Conservation (phyloP, 768 basidiomycete species). For the Suillus lakei region DNA sequence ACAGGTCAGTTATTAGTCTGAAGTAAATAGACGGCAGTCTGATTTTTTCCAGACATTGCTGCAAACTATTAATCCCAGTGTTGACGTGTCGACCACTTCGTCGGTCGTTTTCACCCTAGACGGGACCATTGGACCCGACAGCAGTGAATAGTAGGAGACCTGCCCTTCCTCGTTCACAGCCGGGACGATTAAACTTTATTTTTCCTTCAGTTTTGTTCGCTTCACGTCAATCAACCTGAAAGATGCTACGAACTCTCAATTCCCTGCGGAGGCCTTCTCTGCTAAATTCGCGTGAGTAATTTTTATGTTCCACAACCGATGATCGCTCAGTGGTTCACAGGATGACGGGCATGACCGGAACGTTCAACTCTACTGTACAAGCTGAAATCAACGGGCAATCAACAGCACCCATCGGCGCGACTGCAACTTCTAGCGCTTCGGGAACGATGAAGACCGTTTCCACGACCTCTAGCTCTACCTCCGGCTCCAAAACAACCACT, state of each 20-base stretch:
- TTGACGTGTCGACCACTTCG: slow-evolving; percentile 55
- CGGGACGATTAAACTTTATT: not conserved
- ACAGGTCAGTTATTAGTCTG: slow-evolving; percentile 52
- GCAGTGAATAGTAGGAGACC: slow-evolving; percentile 55
- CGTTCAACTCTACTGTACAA: slow-evolving; percentile 59
- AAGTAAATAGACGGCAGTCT: not conserved
- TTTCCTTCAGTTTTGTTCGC: slow-evolving; percentile 69
- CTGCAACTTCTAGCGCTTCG: slow-evolving; percentile 33
- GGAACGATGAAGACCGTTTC: slow-evolving; percentile 3
- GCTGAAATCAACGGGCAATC: slow-evolving; percentile 66
- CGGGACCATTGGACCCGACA: slow-evolving; percentile 57
- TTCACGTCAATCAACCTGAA: slow-evolving; percentile 62
- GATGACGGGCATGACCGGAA: slow-evolving; percentile 71
- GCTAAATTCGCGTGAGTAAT: slow-evolving; percentile 71
- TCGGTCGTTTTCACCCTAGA: slow-evolving; percentile 57
- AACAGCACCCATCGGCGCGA: slow-evolving; percentile 56
- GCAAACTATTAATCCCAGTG: slow-evolving; percentile 50
- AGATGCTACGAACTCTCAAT: slow-evolving; percentile 56
- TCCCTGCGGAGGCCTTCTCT: slow-evolving; percentile 74
- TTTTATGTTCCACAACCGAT: not conserved
- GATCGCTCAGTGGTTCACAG: slow-evolving; percentile 39
- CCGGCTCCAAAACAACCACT: slow-evolving; percentile 4
- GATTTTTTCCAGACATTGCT: slow-evolving; percentile 53
- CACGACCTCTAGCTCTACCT: not conserved
- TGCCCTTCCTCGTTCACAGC: not conserved